phyloP scores from a whole-genome alignment of 768 basidiomycete species.

The Agaricus sinodeliciosus region DNA sequence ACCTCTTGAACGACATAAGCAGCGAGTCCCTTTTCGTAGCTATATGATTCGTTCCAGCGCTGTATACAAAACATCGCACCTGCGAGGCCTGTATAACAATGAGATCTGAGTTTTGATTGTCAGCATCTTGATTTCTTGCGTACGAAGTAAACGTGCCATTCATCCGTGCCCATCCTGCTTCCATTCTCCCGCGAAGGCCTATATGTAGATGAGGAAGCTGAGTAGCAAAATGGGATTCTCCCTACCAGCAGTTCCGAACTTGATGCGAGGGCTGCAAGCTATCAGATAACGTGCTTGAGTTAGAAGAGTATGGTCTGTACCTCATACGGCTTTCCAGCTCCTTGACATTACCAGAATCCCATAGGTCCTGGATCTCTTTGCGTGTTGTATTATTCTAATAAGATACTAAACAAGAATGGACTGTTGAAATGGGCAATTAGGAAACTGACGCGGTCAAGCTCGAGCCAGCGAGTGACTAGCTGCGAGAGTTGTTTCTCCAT shows the following conservation, averaged over 20 bases:
- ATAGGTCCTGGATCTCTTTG: constrained; percentile 40
- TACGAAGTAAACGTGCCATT: constrained; percentile 40
- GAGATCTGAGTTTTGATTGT: constrained; percentile 36
- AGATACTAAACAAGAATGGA: not conserved
- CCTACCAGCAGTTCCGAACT: constrained; percentile 83
- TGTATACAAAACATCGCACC: constrained; percentile 26
- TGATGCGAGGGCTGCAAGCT: constrained; percentile 54
- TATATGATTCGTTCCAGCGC: not conserved
- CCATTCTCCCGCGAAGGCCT: constrained; percentile 80
- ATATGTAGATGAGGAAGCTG: not conserved
- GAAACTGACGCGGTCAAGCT: constrained; percentile 1
- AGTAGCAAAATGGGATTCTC: not conserved
- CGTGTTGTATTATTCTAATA: constrained; percentile 44
- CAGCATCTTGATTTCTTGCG: not conserved
- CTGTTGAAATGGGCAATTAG: not conserved
- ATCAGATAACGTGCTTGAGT: not conserved
- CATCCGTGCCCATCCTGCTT: constrained; percentile 88
- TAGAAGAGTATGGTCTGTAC: constrained; percentile 21
- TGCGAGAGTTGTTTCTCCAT: not conserved
- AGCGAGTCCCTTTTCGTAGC: constrained; percentile 55
- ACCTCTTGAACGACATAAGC: constrained; percentile 59
- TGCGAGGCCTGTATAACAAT: constrained; percentile 80
- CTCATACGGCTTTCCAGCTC: constrained; percentile 55
- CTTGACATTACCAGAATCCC: constrained; percentile 30
- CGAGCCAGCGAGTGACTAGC: constrained; percentile 4